Base-by-base conservation (phyloP, 176 grass and related monocot genomes). In the Oryza brachyantha region DNA sequence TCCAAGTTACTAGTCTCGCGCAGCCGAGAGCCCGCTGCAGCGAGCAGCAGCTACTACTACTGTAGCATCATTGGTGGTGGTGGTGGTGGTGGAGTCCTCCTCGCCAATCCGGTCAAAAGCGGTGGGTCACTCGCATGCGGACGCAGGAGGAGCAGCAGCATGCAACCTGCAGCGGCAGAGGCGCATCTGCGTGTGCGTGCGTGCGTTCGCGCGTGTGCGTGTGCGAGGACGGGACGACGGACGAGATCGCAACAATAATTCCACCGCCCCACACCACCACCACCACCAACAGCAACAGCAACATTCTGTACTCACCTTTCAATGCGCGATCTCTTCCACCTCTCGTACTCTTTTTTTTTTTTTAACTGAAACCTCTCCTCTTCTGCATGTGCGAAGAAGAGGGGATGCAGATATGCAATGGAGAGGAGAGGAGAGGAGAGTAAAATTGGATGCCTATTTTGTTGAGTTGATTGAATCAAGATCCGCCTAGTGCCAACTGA, bases 51-150 rank as follows among this genome's bases (percentile, higher is more conserved):
- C 46, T 8, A 52, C n/a, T 52, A 19, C 46, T 52, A 52, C 46
- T 21, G 42, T 45, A 45, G 13, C 13, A 42, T 2, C 7, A 42
- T 11, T 11, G 39, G 7, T 41, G 41, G 41, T 43, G 10, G 48
- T 52, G 19, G 13, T 19, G 13, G 43, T 46, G 19, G 48, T 52
- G 46, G 46, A 2, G 46, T 50, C 16, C 16, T 55, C 57, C 42
- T 37, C 73, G 58, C 79, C 57, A 79, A 67, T 87, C 79, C 80
- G 79, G 85, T 87, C 85, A 87, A 87, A 87, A 83, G 74, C 3
- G 66, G 14, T 27, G 79, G 79, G 77, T 71, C 4, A n/a, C n/a
- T n/a, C n/a, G n/a, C n/a, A n/a, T n/a, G n/a, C n/a, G n/a, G n/a
- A n/a, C n/a, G n/a, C n/a, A n/a, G n/a, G 19, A 28, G 70, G 5